phyloP scores from a whole-genome alignment of 2,329 filamentous ascomycete species.

The Fusarium sp. region DNA sequence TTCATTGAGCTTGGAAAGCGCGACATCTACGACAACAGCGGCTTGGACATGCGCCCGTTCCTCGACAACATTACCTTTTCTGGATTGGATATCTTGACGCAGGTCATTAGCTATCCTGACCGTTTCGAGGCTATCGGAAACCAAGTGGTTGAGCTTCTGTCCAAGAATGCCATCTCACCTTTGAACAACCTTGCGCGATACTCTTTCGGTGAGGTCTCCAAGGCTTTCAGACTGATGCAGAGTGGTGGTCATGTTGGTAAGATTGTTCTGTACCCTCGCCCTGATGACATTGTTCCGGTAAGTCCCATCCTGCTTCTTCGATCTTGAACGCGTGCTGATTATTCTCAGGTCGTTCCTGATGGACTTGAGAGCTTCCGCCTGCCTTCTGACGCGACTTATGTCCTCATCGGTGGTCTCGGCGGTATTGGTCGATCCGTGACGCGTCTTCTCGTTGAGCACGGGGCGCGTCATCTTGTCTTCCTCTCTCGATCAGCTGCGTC shows the following conservation, averaged over 20 bases:
- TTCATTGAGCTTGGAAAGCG: slow-evolving; percentile 51
- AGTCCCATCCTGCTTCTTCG: background rate
- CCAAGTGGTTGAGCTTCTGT: background rate
- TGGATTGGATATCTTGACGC: background rate
- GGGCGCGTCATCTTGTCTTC: slow-evolving; percentile 47
- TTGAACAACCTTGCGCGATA: background rate
- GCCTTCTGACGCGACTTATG: slow-evolving; percentile 21
- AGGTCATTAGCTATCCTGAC: background rate
- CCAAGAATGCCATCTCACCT: slow-evolving; percentile 20
- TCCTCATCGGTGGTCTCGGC: slow-evolving; percentile 43
- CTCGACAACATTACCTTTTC: background rate
- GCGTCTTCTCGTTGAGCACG: slow-evolving; percentile 21
- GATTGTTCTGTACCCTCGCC: slow-evolving; percentile 6
- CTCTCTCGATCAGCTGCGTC: slow-evolving; percentile 43
- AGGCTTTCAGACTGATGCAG: slow-evolving; percentile 40
- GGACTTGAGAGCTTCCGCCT: background rate
- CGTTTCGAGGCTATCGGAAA: background rate
- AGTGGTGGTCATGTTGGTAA: slow-evolving; percentile 32
- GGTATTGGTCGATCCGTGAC: slow-evolving; percentile 44
- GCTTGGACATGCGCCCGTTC: background rate
- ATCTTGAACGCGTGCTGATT: background rate
- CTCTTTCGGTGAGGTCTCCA: slow-evolving; percentile 14
- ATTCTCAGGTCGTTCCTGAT: background rate
- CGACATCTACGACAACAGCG: background rate
- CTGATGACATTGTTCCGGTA: background rate